Evolutionary conservation across 495 filamentous ascomycete genomes (phyloP), one percentile per base, ranked within the genome.

Genomic region (Friedmanniomyces endolithicus): DNA sequence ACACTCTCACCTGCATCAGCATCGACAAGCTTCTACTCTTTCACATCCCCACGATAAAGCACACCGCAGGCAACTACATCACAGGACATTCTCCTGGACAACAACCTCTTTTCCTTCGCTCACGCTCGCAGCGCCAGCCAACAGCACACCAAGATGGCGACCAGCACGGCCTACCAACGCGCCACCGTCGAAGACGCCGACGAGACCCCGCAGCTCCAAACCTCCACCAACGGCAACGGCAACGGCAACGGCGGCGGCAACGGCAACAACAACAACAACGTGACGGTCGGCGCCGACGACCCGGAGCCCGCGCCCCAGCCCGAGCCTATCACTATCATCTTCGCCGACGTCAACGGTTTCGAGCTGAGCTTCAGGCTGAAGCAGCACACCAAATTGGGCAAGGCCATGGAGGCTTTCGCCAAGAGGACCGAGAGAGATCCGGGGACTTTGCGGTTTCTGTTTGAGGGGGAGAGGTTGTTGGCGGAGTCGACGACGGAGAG

Each of bases 331-430:
- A 37, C 16, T 19, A 1, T 58, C 24, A 39, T 6, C 7, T 48
- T 59, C 45, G 19, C 17, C 16, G 48, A 55, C 37, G 2, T 27
- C 8, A 39, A 22, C 23, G 46, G 40, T 46, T 40, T 40, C 47
- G 45, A 44, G 19, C 14, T 55, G 35, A 22, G 45, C 6, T 44
- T 55, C 45, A 44, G 24, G 23, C 19, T 60, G 20, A 60, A 60
- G 39, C 6, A 31, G 1, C 33, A 34, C 34, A 50, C 57, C 19
- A 51, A 29, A 20, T 23, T 60, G 19, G 39, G 49, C 27, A 60
- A 60, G 25, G 52, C 40, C 11, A 60, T 60, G 56, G 44, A 53
- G 23, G 31, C 12, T 7, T 53, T 39, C 56, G 31, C 56, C 25
- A 12, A 50, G 7, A 35, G 37, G 12, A 14, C 16, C 1, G 41